Base-by-base conservation (phyloP, 495 filamentous ascomycete genomes). In the Rhypophila decipiens region DNA sequence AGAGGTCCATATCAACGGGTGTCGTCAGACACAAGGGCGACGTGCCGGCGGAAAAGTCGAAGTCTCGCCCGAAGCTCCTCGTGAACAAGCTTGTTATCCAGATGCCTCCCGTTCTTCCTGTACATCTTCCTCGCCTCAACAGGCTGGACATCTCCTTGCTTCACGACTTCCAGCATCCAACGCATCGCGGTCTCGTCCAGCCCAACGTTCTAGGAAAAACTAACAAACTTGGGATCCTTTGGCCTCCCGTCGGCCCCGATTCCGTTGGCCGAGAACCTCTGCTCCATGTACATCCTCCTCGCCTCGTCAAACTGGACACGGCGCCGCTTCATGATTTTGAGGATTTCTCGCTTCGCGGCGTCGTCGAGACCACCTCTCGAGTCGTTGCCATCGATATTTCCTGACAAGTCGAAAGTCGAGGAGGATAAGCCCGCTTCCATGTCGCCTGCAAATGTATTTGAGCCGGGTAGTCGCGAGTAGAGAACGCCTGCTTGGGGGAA, bases 181-280 rank as follows among this genome's bases (percentile, higher is more conserved):
- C n/a, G n/a, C n/a, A n/a, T n/a, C n/a, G n/a, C n/a, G n/a, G n/a
- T n/a, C n/a, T n/a, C 17, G 29, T n/a, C 8, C 4, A 39, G n/a
- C 24, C 19, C 12, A 20, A 1, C 17, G 12, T 22, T 22, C 61
- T 43, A 94, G 21, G 87, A 93, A 66, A 96, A 96, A 46, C 86
- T 90, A 10, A 96, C 88, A 61, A 95, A 94, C 72, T 95, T 96
- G 47, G 89, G 88, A 75, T 96, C 93, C 63, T 82, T 80, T 42
- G 93, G 93, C 58, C 80, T 68, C 27, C 94, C 93, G 65, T 97
- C 94, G 13, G 83, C 72, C 10, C 82, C 90, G 59, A 98, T 96
- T 45, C 85, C 84, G 57, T 95, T 88, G 60, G 82, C 87, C 55
- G 76, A 77, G 58, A 98, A 93, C 51, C 84, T 73, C 50, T 87